Base-by-base conservation (phyloP, 768 basidiomycete species). In the Leucocoprinus leucothites region DNA sequence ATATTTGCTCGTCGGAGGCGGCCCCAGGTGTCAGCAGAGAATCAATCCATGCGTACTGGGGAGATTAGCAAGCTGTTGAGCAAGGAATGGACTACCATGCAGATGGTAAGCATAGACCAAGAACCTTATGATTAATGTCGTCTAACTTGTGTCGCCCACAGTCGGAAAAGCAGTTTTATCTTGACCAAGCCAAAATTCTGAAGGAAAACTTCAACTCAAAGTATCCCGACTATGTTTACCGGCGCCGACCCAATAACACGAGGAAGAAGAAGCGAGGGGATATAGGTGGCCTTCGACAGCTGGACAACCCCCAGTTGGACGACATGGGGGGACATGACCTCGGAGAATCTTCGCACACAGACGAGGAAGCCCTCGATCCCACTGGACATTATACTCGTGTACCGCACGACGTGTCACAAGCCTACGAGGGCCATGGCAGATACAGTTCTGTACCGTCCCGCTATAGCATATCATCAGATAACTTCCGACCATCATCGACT, bases 221-320 rank as follows among this genome's bases (percentile, higher is more conserved):
- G 65, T 93, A 92, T 69, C 91, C 91, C 14, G 90, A 92, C 77
- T 94, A 94, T 62, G 90, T 94, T 43, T 94, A 94, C 74, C 82
- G 86, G 63, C 84, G 91, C 50, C 80, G 91, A 48, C 91, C 91
- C 24, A 94, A 94, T 73, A 91, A 94, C 67, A 87, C 87, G 53
- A 84, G 91, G 63, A 55, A 55, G 25, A 55, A 55, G 47, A 55
- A 48, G 34, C 53, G 53, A 2, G 53, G 53, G 5, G 53, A 55
- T 36, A 55, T 55, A 40, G 47, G 46, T 48, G 53, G 53, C 18
- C 53, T 48, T 25, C 36, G 53, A 9, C 53, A 55, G 19, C 58
- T 62, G 24, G 75, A 74, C 51, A 67, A 63, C 38, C 63, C 60
- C 2, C 61, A 66, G 48, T 58, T 67, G 6, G 58, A 59, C 19